A percentile compares a stretch with the other conserved stretches of the same genome.
Evolutionary conservation across 345 rosid genomes (phyloP).

Genomic region (Toxicodendron radicans): DNA sequence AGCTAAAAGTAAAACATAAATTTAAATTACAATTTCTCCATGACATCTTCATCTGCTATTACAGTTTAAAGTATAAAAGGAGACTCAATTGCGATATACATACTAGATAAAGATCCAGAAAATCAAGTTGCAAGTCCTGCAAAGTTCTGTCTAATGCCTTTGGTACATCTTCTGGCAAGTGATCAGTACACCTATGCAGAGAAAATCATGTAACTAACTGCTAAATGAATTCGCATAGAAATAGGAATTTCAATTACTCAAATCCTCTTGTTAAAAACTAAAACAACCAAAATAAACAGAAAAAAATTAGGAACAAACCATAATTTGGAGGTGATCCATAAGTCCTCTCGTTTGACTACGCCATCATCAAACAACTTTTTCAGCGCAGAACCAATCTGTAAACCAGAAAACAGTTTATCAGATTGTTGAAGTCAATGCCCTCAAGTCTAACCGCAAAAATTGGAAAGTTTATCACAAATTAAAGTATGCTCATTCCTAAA

Average conservation of each 20-base stretch:
- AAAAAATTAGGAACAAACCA: conserved; percentile 34
- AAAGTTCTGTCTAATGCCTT: conserved; percentile 42
- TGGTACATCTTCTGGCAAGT: conserved; percentile 48
- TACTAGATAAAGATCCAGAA: conserved; percentile 53
- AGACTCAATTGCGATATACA: neutral
- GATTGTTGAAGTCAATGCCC: neutral
- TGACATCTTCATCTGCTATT: too few relatives aligned
- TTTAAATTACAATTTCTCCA: too few relatives aligned
- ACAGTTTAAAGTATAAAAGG: neutral
- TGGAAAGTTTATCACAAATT: neutral
- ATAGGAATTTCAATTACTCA: too few relatives aligned
- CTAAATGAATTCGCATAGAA: too few relatives aligned
- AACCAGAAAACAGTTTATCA: too few relatives aligned
- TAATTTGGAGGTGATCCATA: conserved; percentile 68
- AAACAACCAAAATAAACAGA: neutral
- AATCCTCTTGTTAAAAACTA: too few relatives aligned
- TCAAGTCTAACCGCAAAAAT: neutral
- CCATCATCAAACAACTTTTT: conserved; percentile 48
- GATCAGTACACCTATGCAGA: conserved; percentile 43
- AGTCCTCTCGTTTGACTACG: conserved; percentile 51
- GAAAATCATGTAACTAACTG: too few relatives aligned
- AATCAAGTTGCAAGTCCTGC: conserved; percentile 51
- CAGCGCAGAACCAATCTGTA: conserved; percentile 3
- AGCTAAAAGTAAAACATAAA: too few relatives aligned
- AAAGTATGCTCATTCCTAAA: neutral